Conservation (phyloP, 176 grass and related monocot species). For the Ananas comosus region DNA sequence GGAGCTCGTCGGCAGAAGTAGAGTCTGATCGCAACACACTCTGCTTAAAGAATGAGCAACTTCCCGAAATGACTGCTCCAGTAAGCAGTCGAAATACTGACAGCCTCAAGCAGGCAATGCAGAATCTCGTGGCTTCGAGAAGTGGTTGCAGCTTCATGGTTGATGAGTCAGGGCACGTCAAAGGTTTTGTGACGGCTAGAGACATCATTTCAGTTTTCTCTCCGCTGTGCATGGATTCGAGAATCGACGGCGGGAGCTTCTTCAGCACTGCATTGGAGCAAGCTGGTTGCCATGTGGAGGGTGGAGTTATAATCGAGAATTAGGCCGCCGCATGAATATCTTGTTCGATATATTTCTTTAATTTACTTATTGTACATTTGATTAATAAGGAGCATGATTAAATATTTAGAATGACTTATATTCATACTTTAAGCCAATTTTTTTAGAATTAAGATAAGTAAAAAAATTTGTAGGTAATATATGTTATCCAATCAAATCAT, state of each 20-base stretch:
- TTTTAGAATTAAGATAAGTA: too few species aligned
- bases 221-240: constrained; percentile 55
- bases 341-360: too few species aligned
- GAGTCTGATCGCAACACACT: not conserved
- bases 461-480: too few species aligned
- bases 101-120: constrained; percentile 42
- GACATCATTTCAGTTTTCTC: constrained; percentile 54
- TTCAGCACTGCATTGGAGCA: constrained; percentile 40
- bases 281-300: constrained; percentile 34
- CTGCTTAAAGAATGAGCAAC: not conserved
- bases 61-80: not conserved
- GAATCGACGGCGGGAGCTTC: constrained; percentile 45
- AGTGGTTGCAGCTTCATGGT: constrained; percentile 41
- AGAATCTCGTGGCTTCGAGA: constrained; percentile 19
- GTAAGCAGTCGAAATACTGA: constrained; percentile 25
- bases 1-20: not conserved
- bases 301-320: constrained; percentile 35
- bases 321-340: too few species aligned
- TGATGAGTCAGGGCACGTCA: constrained; percentile 12
- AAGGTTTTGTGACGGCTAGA: constrained; percentile 34
- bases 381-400: too few species aligned
- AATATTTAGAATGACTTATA: too few species aligned
- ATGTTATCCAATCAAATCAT: too few species aligned
- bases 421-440: too few species aligned
- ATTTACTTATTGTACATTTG: too few species aligned